phyloP scores from a whole-genome alignment of 192 early-diverging fungal species.

The Martensiomyces pterosporus region DNA sequence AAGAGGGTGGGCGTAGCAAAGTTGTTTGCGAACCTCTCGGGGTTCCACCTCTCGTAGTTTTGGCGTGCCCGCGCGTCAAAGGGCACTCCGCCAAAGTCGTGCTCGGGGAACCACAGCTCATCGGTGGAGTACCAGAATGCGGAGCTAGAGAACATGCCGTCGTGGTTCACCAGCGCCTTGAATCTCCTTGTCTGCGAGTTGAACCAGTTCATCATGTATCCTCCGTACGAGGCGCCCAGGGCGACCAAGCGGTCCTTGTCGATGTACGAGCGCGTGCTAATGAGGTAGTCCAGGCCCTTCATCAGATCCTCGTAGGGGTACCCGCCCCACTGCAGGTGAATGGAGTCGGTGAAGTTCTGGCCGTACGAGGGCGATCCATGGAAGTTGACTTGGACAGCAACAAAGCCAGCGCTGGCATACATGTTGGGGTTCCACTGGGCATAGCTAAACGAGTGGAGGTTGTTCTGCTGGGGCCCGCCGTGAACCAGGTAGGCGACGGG shows the following conservation, averaged over 20 bases:
- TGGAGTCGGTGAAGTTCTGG: constrained; percentile 68
- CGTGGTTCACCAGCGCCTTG: constrained; percentile 64
- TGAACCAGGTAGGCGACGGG: constrained; percentile 78
- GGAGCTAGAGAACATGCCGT: constrained; percentile 64
- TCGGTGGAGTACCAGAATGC: constrained; percentile 63
- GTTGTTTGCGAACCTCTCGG: constrained; percentile 58
- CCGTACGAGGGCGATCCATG: constrained; percentile 80
- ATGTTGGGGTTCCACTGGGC: constrained; percentile 71
- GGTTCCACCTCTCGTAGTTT: constrained; percentile 62
- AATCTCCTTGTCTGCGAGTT: constrained; percentile 71
- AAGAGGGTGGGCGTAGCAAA: constrained; percentile 75
- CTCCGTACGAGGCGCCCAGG: constrained; percentile 75
- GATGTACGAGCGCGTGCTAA: constrained; percentile 52
- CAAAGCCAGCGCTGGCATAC: constrained; percentile 70
- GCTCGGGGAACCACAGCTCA: constrained; percentile 75
- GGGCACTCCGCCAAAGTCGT: constrained; percentile 70
- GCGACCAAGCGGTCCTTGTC: constrained; percentile 56
- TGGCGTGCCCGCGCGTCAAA: constrained; percentile 46
- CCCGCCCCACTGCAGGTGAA: constrained; percentile 71
- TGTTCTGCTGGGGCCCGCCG: constrained; percentile 76
- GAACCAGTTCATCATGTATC: constrained; percentile 83
- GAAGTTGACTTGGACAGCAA: constrained; percentile 67
- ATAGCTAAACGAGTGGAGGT: constrained; percentile 54
- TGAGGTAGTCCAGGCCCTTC: constrained; percentile 60
- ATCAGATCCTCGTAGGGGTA: constrained; percentile 72